A percentile compares a stretch with the other conserved stretches of the same genome.
Evolutionary conservation across 192 early-diverging fungal species (phyloP).

Genomic region (Lobosporangium transversale): DNA sequence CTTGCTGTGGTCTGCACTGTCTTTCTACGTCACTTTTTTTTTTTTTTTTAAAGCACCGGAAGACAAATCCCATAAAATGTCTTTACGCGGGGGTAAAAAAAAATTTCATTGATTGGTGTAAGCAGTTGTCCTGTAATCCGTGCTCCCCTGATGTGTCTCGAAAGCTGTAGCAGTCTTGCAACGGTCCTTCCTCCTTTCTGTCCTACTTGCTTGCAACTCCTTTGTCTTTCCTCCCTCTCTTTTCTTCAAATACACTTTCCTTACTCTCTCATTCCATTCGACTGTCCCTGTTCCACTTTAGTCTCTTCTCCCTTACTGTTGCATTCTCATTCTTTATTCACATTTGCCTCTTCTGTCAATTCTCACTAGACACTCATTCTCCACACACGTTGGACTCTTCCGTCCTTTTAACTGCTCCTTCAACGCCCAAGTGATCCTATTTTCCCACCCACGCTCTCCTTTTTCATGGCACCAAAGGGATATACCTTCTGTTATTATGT

Average conservation of each 20-base stretch:
- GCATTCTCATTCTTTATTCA: background rate
- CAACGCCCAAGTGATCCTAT: too few relatives aligned
- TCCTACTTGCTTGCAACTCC: background rate
- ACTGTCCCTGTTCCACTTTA: background rate
- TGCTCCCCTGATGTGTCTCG: background rate
- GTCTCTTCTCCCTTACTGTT: background rate
- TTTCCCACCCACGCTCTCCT: too few relatives aligned
- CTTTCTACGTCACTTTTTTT: too few relatives aligned
- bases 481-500: conserved; percentile 68
- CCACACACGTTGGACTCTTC: too few relatives aligned
- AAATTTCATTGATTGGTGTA: too few relatives aligned
- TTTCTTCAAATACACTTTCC: background rate
- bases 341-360: background rate
- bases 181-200: background rate
- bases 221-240: background rate
- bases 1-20: too few relatives aligned
- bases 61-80: too few relatives aligned
- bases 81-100: too few relatives aligned
- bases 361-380: background rate
- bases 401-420: too few relatives aligned
- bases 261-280: background rate
- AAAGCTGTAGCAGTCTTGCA: background rate
- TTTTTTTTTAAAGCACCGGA: too few relatives aligned
- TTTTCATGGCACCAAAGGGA: conserved; percentile 25
- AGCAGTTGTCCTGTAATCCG: too few relatives aligned